phyloP scores from a whole-genome alignment of 1,284 basidiomycete species.

The Fomes fomentarius region DNA sequence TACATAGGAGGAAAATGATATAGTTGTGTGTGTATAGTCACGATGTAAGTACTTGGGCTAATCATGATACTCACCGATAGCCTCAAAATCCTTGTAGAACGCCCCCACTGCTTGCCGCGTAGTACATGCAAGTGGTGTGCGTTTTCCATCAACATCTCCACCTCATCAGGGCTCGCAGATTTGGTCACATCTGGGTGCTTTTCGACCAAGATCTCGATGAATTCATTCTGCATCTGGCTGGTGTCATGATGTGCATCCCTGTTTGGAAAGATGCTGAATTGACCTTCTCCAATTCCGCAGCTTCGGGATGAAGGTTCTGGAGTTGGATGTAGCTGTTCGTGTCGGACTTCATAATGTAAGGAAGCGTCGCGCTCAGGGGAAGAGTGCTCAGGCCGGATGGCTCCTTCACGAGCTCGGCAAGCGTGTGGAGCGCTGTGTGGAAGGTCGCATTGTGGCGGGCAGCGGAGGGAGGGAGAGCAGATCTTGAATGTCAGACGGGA shows the following conservation, averaged over 20 bases:
- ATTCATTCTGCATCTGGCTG: slow-evolving; percentile 24
- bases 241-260: too few relatives aligned
- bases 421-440: slow-evolving; percentile 84
- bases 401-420: slow-evolving; percentile 58
- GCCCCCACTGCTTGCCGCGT: slow-evolving; percentile 69
- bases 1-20: too few relatives aligned
- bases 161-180: slow-evolving; percentile 53
- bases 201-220: slow-evolving; percentile 29
- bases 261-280: too few relatives aligned
- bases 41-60: too few relatives aligned
- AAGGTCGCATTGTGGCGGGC: slow-evolving; percentile 50
- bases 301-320: slow-evolving; percentile 76
- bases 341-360: slow-evolving; percentile 97
- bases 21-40: too few relatives aligned
- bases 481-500: slow-evolving; percentile 67
- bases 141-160: slow-evolving; percentile 92
- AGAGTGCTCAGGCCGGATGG: slow-evolving; percentile 35
- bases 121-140: slow-evolving; percentile 82
- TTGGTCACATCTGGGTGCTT: slow-evolving; percentile 27
- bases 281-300: slow-evolving; percentile 73
- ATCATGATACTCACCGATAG: slow-evolving; percentile 60
- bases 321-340: slow-evolving; percentile 83
- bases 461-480: slow-evolving; percentile 53
- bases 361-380: slow-evolving; percentile 72
- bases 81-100: slow-evolving; percentile 55